A percentile compares a stretch with the other conserved stretches of the same genome.
phyloP scores from a whole-genome alignment of 805 yeast genomes.

The Ogataea chonburiensis region DNA sequence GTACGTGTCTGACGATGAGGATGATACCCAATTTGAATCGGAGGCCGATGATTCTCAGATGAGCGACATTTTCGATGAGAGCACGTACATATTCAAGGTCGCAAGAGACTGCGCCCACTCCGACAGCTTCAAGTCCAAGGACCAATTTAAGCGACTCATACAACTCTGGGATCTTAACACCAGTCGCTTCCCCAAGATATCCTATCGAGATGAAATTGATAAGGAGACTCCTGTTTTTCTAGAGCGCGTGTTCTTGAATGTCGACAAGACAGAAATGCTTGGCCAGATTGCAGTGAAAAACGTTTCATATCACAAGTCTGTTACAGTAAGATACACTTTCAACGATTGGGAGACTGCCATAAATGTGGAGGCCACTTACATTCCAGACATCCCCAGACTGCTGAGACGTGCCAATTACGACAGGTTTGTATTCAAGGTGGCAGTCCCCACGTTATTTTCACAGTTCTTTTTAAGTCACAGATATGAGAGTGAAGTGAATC shows the following conservation, averaged over 20 bases:
- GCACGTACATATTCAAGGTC: slow-evolving; percentile 15
- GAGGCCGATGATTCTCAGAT: slow-evolving; percentile 11
- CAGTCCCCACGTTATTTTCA: slow-evolving; percentile 42
- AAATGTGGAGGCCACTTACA: slow-evolving; percentile 64
- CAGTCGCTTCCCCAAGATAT: slow-evolving; percentile 43
- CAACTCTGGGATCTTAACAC: slow-evolving; percentile 46
- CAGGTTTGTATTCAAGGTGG: slow-evolving; percentile 66
- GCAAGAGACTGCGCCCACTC: slow-evolving; percentile 21
- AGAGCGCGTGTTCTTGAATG: slow-evolving; percentile 59
- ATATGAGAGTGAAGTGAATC: slow-evolving; percentile 23
- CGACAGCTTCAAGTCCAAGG: slow-evolving; percentile 17
- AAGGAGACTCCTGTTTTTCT: slow-evolving; percentile 51
- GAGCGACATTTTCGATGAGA: slow-evolving; percentile 15
- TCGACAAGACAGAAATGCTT: slow-evolving; percentile 54
- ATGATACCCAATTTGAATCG: slow-evolving; percentile 30
- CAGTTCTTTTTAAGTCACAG: slow-evolving; percentile 24
- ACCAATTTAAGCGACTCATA: slow-evolving; percentile 24
- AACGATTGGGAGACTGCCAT: slow-evolving; percentile 77
- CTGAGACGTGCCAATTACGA: slow-evolving; percentile 57
- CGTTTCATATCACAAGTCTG: slow-evolving; percentile 62
- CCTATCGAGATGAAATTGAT: slow-evolving; percentile 45
- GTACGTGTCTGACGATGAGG: slow-evolving; percentile 32
- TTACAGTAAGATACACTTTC: slow-evolving; percentile 69
- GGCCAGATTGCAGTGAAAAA: slow-evolving; percentile 84
- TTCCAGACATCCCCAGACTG: slow-evolving; percentile 51